Percentiles rank a stretch among this genome's conserved stretches.
phyloP scores from a whole-genome alignment of 352 stramenopile genomes.

The Elongisporangium senticosum region DNA sequence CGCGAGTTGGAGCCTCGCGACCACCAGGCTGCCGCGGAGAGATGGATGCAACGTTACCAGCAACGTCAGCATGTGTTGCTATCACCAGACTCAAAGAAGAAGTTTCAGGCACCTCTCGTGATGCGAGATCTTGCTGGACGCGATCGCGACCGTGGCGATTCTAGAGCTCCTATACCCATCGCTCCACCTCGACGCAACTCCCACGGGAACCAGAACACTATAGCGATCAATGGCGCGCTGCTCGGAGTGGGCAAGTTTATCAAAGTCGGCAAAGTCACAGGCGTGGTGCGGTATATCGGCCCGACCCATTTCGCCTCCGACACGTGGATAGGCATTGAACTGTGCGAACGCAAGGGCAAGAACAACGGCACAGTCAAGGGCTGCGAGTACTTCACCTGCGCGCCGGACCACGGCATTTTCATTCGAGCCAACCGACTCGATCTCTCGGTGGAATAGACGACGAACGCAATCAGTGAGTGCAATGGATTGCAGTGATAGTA shows the following conservation, averaged over 20 bases:
- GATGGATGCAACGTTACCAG: conserved; percentile 5
- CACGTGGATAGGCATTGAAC: conserved; percentile 73
- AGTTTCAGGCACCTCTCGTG: background rate
- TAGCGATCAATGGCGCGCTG: conserved; percentile 34
- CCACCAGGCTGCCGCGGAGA: background rate
- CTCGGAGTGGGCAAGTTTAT: conserved; percentile 53
- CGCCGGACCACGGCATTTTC: conserved; percentile 56
- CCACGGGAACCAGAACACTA: conserved; percentile 25
- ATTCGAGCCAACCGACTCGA: conserved; percentile 58
- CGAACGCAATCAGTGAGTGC: background rate
- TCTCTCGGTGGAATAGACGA: conserved; percentile 17
- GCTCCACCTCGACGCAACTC: conserved; percentile 23
- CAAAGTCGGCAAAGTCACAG: conserved; percentile 45
- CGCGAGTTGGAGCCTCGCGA: conserved; percentile 4
- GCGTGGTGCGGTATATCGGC: conserved; percentile 65
- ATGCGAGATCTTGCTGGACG: background rate
- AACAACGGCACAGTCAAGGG: conserved; percentile 58
- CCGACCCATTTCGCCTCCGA: conserved; percentile 52
- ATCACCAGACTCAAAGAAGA: background rate
- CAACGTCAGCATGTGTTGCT: conserved; percentile 1
- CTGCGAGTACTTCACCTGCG: conserved; percentile 58
- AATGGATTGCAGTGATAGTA: background rate
- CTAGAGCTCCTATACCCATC: background rate
- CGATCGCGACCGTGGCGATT: conserved; percentile 1
- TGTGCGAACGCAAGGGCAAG: conserved; percentile 54